A percentile compares a stretch with the other conserved stretches of the same genome.
Conservation (phyloP, 768 basidiomycete genomes). For the Exidia glandulosa region DNA sequence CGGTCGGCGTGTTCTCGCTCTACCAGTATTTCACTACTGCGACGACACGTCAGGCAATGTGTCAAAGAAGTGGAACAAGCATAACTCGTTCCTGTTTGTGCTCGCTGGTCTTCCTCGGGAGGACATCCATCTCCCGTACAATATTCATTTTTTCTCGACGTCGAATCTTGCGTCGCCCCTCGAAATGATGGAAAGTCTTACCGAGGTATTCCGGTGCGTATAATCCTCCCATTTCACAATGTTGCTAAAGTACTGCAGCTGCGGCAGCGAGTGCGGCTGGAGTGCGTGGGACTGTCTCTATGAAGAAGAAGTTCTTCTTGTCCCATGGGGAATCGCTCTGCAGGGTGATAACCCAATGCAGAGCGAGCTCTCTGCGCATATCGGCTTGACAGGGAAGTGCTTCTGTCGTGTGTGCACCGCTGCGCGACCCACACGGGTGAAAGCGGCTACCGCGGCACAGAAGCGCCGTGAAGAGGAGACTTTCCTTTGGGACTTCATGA, state of each 20-base stretch:
- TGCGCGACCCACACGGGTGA: neutral
- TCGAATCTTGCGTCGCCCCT: conserved; percentile 12
- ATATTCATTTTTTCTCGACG: conserved; percentile 12
- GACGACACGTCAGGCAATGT: conserved; percentile 20
- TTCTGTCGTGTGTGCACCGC: conserved; percentile 24
- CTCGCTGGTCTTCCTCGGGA: conserved; percentile 10
- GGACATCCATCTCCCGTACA: conserved; percentile 12
- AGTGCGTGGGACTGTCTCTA: neutral
- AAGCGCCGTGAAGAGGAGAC: neutral
- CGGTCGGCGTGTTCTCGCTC: neutral
- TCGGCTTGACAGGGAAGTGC: conserved; percentile 22
- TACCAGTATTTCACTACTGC: conserved; percentile 1
- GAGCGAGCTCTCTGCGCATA: conserved; percentile 6
- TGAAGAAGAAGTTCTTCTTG: neutral
- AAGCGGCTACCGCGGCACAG: neutral
- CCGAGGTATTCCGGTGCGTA: conserved; percentile 4
- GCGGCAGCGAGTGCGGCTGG: neutral
- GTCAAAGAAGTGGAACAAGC: conserved; percentile 20
- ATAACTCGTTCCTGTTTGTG: conserved; percentile 13
- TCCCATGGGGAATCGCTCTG: neutral
- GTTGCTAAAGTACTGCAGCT: neutral
- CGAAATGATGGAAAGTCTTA: conserved; percentile 10
- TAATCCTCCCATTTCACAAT: neutral
- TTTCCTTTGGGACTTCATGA: too few relatives aligned
- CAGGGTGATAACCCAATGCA: conserved; percentile 12